These are phyloP conservation scores for Ploettnerulaceae sp. DNA, from an alignment of 2,329 filamentous ascomycete species.

Conservation along the genomic window DNA sequence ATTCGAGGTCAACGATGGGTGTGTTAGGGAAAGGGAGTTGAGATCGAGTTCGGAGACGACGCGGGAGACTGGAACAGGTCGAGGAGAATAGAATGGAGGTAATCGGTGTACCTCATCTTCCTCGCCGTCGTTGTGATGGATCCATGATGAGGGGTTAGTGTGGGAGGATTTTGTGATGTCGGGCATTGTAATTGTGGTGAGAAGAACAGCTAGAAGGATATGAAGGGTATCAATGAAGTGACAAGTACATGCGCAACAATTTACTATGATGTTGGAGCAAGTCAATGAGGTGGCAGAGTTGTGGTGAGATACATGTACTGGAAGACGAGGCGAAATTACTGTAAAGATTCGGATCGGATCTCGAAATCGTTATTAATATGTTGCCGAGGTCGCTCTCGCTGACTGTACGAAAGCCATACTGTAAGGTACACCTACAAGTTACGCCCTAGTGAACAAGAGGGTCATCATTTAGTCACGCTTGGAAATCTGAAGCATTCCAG, in stretches of 20 bases:
- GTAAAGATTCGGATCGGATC: background rate
- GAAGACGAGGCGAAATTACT: background rate
- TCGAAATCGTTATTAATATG: background rate
- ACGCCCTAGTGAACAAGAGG: too few species aligned
- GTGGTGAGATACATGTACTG: background rate
- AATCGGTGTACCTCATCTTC: conserved; percentile 27
- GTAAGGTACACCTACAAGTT: too few species aligned
- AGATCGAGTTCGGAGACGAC: conserved; percentile 34
- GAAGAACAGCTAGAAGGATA: background rate
- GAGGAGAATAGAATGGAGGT: conserved; percentile 35
- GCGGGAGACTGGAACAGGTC: conserved; percentile 34
- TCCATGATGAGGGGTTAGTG: conserved; percentile 17
- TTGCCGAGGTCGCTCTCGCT: background rate
- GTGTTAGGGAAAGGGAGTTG: conserved; percentile 21
- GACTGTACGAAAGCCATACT: too few species aligned
- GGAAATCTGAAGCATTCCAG: too few species aligned
- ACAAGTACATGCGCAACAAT: background rate
- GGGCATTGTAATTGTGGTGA: conserved; percentile 9
- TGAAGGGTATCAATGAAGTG: background rate
- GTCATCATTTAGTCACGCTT: too few species aligned
- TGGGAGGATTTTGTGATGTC: conserved; percentile 11
- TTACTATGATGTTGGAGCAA: background rate
- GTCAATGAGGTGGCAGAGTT: background rate
- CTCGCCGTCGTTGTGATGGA: conserved; percentile 12
- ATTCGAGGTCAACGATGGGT: conserved; percentile 7